These are phyloP conservation scores for Coniochaeta ligniaria DNA, from an alignment of 2,329 filamentous ascomycete species.

Conservation along the genomic window DNA sequence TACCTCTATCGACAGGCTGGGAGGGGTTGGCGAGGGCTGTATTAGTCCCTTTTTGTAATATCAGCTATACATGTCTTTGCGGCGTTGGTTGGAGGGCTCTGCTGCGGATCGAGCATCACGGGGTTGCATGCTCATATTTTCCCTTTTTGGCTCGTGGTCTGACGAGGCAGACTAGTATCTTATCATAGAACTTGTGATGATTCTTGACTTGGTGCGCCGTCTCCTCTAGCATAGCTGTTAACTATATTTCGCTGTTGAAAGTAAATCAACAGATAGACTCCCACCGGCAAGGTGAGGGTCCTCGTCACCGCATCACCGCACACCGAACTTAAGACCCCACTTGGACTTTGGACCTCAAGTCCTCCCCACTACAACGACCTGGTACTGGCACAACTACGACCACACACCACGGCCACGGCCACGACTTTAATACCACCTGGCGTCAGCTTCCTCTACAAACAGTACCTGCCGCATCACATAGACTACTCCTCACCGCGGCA, in stretches of 20 bases:
- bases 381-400: too few species aligned
- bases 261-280: background rate
- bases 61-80: slow-evolving; percentile 1
- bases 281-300: background rate
- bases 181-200: background rate
- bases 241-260: background rate
- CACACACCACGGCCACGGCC: too few species aligned
- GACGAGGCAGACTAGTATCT: background rate
- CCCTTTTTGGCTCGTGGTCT: background rate
- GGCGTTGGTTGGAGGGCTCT: background rate
- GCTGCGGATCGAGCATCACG: background rate
- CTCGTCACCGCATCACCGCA: background rate
- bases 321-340: background rate
- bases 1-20: background rate
- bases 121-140: background rate
- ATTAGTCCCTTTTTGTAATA: background rate
- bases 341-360: background rate
- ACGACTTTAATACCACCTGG: too few species aligned
- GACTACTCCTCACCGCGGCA: background rate
- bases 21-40: background rate
- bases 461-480: background rate
- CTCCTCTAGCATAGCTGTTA: background rate
- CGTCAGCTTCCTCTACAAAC: too few species aligned
- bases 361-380: background rate
- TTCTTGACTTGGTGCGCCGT: background rate